These are phyloP conservation scores for Sarocladium kiliense DNA, from an alignment of 2,329 filamentous ascomycete species.

Conservation along the genomic window DNA sequence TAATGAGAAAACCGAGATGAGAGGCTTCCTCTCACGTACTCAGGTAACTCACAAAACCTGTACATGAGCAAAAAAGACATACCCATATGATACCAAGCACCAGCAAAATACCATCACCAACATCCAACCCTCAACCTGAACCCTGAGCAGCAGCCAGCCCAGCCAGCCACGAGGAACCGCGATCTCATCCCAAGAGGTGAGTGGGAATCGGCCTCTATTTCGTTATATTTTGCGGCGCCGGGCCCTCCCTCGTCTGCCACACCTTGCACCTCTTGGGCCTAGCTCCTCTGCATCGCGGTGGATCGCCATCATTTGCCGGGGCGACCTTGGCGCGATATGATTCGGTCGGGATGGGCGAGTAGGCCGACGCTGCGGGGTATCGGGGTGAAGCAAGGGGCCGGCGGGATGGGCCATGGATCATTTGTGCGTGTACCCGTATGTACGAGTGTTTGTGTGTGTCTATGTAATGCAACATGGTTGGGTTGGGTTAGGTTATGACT, in stretches of 20 bases:
- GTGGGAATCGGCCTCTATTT: constrained; percentile 9
- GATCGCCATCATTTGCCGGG: constrained; percentile 8
- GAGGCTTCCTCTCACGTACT: too few species aligned
- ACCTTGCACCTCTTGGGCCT: neutral
- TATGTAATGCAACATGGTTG: neutral
- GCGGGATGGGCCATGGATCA: neutral
- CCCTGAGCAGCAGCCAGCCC: too few species aligned
- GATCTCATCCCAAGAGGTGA: too few species aligned
- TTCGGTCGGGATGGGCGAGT: constrained; percentile 7
- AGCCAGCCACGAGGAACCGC: too few species aligned
- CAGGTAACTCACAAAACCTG: too few species aligned
- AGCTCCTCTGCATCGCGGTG: neutral
- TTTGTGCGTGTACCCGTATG: neutral
- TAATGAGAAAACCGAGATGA: too few species aligned
- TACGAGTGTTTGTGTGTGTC: neutral
- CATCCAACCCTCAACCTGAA: neutral
- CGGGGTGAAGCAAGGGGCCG: constrained; percentile 4
- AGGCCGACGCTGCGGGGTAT: constrained; percentile 7
- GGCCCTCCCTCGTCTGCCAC: neutral
- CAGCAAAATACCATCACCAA: neutral
- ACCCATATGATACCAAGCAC: neutral
- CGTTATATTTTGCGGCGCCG: constrained; percentile 1
- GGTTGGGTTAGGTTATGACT: too few species aligned
- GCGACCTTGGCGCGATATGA: neutral
- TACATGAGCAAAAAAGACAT: too few species aligned